Evolutionary conservation across 331 rosid genomes (phyloP), one percentile per base, ranked within the genome.

Genomic region (Phaseolus coccineus): DNA sequence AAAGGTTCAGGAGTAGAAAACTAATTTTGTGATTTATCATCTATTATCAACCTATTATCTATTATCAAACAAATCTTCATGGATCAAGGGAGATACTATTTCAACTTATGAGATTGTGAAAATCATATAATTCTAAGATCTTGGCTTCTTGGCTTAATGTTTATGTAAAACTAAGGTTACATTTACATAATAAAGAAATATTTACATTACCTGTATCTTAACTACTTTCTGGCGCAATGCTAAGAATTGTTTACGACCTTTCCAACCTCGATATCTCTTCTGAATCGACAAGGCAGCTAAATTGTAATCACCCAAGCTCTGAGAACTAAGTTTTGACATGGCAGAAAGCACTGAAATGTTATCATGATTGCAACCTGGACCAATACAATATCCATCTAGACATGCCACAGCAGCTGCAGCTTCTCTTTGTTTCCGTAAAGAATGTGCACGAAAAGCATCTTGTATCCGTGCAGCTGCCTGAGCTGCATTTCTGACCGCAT

Each of bases 401-500:
- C 85, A 40, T 40, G 39, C 39, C 0, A 8, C 8, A 6, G 40
- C 53, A 25, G 81, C 37, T 8, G 65, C 78, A 44, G 64, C 74
- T 76, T 88, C 96, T 76, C 67, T 89, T 10, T 79, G 88, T 59
- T 13, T 83, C 63, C 84, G 88, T 76, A 96, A 96, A 64, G 98
- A 96, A 87, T 70, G 94, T 0, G 89, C 97, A 67, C 97, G 96
- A 82, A 96, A 96, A 79, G 98, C 97, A 74, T 93, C 84, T 74
- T 93, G 99, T 83, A 96, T 93, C 53, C 90, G 92, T 13, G 97
- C 96, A 51, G 98, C 99, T 77, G 99, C 99, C 84, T 77, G 93
- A 69, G 97, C 83, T 51, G 97, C 89, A 87, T 96, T 93, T 81
- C 96, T 88, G 59, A 91, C 96, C 56, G 99, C 99, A 37, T 90